phyloP scores from a whole-genome alignment of 768 basidiomycete genomes.

The Sistotremastrum suecicum region DNA sequence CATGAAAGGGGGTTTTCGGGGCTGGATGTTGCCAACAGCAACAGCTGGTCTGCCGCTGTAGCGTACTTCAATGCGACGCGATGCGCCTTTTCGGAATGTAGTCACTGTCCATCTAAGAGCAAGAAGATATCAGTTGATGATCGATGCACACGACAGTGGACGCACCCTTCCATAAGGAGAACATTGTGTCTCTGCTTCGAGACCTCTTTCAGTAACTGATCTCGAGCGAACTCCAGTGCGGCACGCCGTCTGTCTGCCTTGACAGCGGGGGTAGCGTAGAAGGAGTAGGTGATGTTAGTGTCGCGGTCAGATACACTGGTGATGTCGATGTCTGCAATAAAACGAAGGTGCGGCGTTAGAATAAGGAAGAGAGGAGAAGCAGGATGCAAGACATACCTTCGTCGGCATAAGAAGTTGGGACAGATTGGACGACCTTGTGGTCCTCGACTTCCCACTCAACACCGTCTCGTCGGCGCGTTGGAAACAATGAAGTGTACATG shows the following conservation, averaged over 20 bases:
- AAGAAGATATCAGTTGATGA: not conserved
- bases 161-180: slow-evolving; percentile 54
- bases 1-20: slow-evolving; percentile 50
- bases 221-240: slow-evolving; percentile 47
- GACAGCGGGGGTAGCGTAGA: slow-evolving; percentile 36
- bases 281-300: slow-evolving; percentile 47
- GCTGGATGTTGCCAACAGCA: slow-evolving; percentile 29
- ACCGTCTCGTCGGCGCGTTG: too few relatives aligned
- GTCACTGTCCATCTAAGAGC: slow-evolving; percentile 50
- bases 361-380: not conserved
- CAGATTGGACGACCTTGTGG: slow-evolving; percentile 46
- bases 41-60: slow-evolving; percentile 58
- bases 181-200: slow-evolving; percentile 44
- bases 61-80: slow-evolving; percentile 51
- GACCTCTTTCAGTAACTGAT: slow-evolving; percentile 46
- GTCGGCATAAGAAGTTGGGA: slow-evolving; percentile 35
- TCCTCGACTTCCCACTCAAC: slow-evolving; percentile 61
- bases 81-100: slow-evolving; percentile 45
- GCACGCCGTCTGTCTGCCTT: slow-evolving; percentile 32
- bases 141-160: slow-evolving; percentile 1
- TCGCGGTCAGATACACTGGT: slow-evolving; percentile 36
- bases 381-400: slow-evolving; percentile 24
- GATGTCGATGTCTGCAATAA: slow-evolving; percentile 40
- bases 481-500: too few relatives aligned
- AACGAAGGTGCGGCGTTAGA: slow-evolving; percentile 3